Evolutionary conservation across 257 asterid species (phyloP).

Genomic region (Capsicum rhomboideum): DNA sequence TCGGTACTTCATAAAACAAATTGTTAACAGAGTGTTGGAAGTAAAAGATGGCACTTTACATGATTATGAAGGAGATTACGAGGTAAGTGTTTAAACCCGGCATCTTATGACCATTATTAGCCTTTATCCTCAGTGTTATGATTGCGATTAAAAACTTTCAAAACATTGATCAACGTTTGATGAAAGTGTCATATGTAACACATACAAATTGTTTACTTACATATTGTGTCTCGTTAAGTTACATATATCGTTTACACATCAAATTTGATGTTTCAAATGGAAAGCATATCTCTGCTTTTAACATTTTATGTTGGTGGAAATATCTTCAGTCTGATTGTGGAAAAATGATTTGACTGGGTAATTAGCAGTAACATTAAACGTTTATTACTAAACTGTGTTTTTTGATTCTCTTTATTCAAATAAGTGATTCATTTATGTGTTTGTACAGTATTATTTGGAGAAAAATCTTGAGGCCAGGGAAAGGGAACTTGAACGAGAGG

Average conservation of each 20-base stretch:
- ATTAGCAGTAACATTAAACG: background rate
- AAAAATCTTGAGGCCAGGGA: constrained; percentile 93
- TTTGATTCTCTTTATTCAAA: background rate
- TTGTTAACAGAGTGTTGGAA: constrained; percentile 92
- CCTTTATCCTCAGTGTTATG: background rate
- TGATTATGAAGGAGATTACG: constrained; percentile 92
- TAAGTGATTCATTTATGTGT: background rate
- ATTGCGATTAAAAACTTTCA: background rate
- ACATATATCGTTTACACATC: background rate
- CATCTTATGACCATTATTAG: background rate
- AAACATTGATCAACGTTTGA: background rate
- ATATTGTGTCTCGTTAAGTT: background rate
- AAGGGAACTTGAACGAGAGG: constrained; percentile 95
- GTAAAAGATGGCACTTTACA: constrained; percentile 74
- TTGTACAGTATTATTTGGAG: constrained; percentile 84
- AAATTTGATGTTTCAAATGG: background rate
- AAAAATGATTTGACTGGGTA: background rate
- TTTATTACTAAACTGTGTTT: background rate
- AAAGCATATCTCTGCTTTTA: background rate
- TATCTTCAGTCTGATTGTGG: background rate
- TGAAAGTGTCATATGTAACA: background rate
- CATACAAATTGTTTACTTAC: background rate
- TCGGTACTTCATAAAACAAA: constrained; percentile 93
- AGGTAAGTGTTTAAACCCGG: constrained; percentile 36
- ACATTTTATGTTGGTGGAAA: background rate